phyloP scores from a whole-genome alignment of 2,329 filamentous ascomycete genomes.

The Hypocreales sp. region DNA sequence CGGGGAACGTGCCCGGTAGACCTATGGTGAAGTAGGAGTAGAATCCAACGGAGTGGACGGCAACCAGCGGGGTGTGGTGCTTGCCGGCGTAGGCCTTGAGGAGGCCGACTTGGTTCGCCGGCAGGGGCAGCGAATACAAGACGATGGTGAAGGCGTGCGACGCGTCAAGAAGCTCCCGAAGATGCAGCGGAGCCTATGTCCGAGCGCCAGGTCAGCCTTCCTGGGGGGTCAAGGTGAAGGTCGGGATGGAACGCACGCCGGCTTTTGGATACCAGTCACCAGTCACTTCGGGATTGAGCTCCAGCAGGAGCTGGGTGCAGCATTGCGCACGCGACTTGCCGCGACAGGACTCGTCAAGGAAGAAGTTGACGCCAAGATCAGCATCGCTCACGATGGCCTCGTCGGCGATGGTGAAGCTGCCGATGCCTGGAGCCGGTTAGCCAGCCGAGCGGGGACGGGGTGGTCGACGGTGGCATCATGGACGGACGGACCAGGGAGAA shows the following conservation, averaged over 20 bases:
- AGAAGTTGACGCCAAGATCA: constrained; percentile 94
- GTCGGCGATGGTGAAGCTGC: constrained; percentile 83
- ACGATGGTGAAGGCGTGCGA: constrained; percentile 34
- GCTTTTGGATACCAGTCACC: constrained; percentile 50
- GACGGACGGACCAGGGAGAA: constrained; percentile 51
- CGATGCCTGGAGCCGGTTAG: constrained; percentile 60
- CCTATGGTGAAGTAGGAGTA: constrained; percentile 77
- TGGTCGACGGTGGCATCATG: no score
- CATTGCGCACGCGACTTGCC: constrained; percentile 67
- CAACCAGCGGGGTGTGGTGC: constrained; percentile 57
- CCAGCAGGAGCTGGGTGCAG: constrained; percentile 60
- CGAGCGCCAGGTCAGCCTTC: no score
- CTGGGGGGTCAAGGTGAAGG: no score
- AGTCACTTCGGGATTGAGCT: constrained; percentile 85
- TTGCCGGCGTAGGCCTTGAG: constrained; percentile 32
- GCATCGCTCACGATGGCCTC: constrained; percentile 59
- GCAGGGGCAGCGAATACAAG: constrained; percentile 36
- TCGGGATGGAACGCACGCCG: constrained; percentile 10
- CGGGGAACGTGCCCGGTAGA: constrained; percentile 67
- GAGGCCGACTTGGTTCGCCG: constrained; percentile 23
- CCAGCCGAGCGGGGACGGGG: no score
- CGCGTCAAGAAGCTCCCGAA: constrained; percentile 24
- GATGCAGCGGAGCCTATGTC: constrained; percentile 15
- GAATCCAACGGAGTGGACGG: constrained; percentile 81
- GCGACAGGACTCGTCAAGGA: constrained; percentile 64